phyloP scores from a whole-genome alignment of 75 land plant species.

The Picea glauca region DNA sequence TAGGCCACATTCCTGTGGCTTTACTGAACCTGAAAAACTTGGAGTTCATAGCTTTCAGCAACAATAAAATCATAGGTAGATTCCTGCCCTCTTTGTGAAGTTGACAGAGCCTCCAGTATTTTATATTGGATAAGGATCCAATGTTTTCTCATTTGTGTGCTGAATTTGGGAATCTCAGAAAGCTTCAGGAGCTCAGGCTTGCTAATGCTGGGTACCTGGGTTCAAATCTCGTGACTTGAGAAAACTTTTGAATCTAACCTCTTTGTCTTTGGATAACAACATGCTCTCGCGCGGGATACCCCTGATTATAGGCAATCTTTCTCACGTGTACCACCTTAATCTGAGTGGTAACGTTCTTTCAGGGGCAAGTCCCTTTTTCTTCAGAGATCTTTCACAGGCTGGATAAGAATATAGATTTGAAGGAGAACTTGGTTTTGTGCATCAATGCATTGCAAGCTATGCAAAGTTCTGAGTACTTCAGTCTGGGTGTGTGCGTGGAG shows the following conservation, averaged over 20 bases:
- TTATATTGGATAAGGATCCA: conserved; percentile 64
- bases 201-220: conserved; percentile 52
- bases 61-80: conserved; percentile 36
- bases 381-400: conserved; percentile 50
- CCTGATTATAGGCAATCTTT: conserved; percentile 25
- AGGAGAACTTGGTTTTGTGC: conserved; percentile 67
- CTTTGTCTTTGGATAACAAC: conserved; percentile 49
- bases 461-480: conserved; percentile 14
- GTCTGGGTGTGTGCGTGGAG: conserved; percentile 26
- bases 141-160: conserved; percentile 28
- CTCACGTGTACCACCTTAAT: too few species aligned
- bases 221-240: conserved; percentile 51
- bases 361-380: conserved; percentile 70
- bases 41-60: conserved; percentile 53
- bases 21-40: conserved; percentile 29
- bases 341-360: conserved; percentile 44
- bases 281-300: conserved; percentile 51
- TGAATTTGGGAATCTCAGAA: conserved; percentile 37
- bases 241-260: conserved; percentile 36
- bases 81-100: conserved; percentile 31
- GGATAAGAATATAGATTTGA: conserved; percentile 62
- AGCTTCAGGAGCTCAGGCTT: conserved; percentile 53
- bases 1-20: conserved; percentile 42
- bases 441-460: conserved; percentile 21
- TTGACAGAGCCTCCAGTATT: conserved; percentile 50